Evolutionary conservation across 768 basidiomycete genomes (phyloP), one percentile per base, ranked within the genome.

Genomic region (Asterophora lycoperdoides): DNA sequence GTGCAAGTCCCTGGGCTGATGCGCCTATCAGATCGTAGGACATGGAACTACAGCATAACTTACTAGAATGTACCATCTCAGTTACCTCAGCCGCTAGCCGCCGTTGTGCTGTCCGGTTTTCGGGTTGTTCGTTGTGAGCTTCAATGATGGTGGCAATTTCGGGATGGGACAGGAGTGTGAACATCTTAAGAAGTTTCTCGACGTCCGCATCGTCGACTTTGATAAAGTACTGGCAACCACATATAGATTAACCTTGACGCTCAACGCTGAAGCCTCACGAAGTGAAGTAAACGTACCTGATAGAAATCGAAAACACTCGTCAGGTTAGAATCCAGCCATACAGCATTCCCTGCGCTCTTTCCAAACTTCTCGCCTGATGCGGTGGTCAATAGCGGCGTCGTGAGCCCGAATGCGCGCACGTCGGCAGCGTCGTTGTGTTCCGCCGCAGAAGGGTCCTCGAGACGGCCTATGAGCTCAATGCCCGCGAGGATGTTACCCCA

Each of bases 401-500:
- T 97, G 41, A 99, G 65, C 1, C 93, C 95, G 62, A 78, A 95
- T 6, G 81, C 87, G 19, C 65, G 55, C 13, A 48, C 41, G 5
- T 55, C 51, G 15, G 56, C 57, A 55, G 60, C 71, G 54, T 60
- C 15, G 20, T 36, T 29, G 5, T 39, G 39, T 32, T 53, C 48
- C 19, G 34, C 50, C 20, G 50, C 51, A 23, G 43, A 33, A 5
- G 52, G 37, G 19, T 38, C 46, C 17, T 66, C 52, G 48, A 77
- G 69, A 43, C 83, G 82, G 46, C 81, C 78, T 59, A 98, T 94
- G 48, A 99, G 79, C 48, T 97, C 93, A 29, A 97, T 73, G 17
- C 96, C 96, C 20, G 91, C 89, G 26, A 95, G 69, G 55, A 99
- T 97, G 63, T 99, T 99, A 13, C 96, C 96, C 89, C 93, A 96